These are phyloP conservation scores for Oehlia diaphana DNA, from an alignment of 192 early-diverging fungal species.

Conservation along the genomic window DNA sequence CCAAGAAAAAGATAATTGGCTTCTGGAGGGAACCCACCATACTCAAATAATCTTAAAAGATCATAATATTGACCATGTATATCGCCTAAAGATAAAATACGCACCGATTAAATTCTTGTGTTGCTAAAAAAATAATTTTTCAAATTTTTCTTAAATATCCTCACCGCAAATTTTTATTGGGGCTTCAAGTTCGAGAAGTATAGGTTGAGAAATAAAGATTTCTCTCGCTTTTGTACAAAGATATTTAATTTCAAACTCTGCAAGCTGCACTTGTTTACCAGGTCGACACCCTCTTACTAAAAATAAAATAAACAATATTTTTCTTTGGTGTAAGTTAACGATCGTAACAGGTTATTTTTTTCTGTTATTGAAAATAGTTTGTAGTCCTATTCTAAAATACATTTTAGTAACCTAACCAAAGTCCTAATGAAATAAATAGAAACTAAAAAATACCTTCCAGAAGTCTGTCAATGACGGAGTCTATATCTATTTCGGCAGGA, in stretches of 20 bases:
- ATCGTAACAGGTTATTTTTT: conserved; percentile 9
- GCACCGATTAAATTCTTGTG: no score
- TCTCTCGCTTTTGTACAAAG: conserved; percentile 93
- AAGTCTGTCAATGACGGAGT: conserved; percentile 87
- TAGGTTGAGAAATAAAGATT: conserved; percentile 92
- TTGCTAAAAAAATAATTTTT: background rate
- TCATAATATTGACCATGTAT: conserved; percentile 98
- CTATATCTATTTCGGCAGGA: conserved; percentile 69
- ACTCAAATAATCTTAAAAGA: conserved; percentile 91
- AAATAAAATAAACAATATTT: conserved; percentile 16
- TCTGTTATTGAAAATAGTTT: background rate
- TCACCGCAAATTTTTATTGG: conserved; percentile 96
- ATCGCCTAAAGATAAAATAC: conserved; percentile 42
- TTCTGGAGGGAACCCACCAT: conserved; percentile 94
- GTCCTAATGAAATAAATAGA: background rate
- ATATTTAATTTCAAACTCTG: conserved; percentile 92
- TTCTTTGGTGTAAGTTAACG: background rate
- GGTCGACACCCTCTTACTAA: conserved; percentile 92
- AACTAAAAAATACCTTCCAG: conserved; percentile 72
- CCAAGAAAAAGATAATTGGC: conserved; percentile 97
- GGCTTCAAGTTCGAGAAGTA: conserved; percentile 90
- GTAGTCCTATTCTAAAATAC: background rate
- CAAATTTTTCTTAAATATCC: conserved; percentile 11
- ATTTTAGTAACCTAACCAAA: background rate
- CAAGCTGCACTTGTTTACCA: conserved; percentile 94